Evolutionary conservation across 164 flowering plant species (phyloP).

Genomic region (Echeveria elegans): DNA sequence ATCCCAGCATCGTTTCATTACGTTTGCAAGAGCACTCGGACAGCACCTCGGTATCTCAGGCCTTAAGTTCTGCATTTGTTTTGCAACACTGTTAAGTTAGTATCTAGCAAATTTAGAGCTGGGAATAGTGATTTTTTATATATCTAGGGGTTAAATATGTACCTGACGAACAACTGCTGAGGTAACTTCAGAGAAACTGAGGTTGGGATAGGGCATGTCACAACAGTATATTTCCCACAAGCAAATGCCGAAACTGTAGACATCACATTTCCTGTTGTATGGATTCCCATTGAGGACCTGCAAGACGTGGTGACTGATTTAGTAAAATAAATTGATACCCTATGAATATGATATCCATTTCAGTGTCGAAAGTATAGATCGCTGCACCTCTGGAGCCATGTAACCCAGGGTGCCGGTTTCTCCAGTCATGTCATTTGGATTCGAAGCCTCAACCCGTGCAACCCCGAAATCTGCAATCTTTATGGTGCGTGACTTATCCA

Average conservation of each 20-base stretch:
- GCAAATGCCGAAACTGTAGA: conserved; percentile 95
- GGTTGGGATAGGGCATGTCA: conserved; percentile 98
- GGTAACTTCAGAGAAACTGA: conserved; percentile 88
- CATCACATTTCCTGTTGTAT: conserved; percentile 93
- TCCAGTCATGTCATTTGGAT: not conserved
- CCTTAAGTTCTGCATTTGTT: conserved; percentile 73
- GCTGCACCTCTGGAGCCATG: conserved; percentile 96
- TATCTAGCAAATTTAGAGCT: not conserved
- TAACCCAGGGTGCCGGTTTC: conserved; percentile 86
- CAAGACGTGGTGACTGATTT: conserved; percentile 12
- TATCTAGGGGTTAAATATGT: not conserved
- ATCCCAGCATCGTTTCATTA: conserved; percentile 97
- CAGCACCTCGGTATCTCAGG: conserved; percentile 96
- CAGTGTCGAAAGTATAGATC: not conserved
- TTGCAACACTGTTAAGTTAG: not conserved
- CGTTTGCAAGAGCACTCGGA: conserved; percentile 75
- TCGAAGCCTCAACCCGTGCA: not conserved
- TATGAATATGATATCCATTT: no score
- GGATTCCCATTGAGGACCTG: conserved; percentile 95
- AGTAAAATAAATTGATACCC: not conserved
- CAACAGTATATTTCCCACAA: conserved; percentile 98
- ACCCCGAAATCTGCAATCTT: not conserved
- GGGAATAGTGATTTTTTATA: not conserved
- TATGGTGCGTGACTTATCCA: not conserved
- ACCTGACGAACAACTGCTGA: conserved; percentile 99